Evolutionary conservation across 2,329 filamentous ascomycete species (phyloP), one percentile per base, ranked within the genome.

Genomic region (Penicillium brevicompactum): DNA sequence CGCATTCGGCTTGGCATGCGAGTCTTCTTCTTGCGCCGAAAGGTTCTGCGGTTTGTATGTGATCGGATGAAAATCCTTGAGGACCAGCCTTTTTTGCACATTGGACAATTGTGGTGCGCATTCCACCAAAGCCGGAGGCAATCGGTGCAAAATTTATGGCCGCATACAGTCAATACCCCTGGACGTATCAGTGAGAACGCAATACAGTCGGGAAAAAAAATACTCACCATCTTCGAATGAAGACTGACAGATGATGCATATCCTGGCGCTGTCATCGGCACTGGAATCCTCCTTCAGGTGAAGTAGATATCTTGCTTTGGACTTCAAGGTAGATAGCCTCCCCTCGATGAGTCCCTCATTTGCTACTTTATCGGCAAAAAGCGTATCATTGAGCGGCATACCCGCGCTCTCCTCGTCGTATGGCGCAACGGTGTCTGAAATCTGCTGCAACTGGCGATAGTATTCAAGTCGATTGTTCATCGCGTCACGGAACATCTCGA

Each of bases 391-490:
- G 10, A 87, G 77, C 2, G 78, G 78, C 11, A 84, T 78, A 21
- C 87, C 81, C 21, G 83, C 75, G 48, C 80, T 79, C 27, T 73
- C 70, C 10, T 88, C 87, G 53, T 91, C 87, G 53, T 89, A 90
- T 1, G 89, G 87, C 5, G 84, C 83, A 0, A 97, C 91, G 16
- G 86, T 90, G 68, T 97, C 93, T 0, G 92, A 97, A n/a, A 97
- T 86, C 24, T 85, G 84, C 69, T 97, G 94, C 10, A 97, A 80
- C 67, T 97, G 92, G 5, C 88, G 86, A 69, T 97, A 97, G 69
- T 92, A 97, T 54, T 94, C 91, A 0, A 97, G 76, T 13, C 94
- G 87, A 37, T 86, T 81, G 66, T 97, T 97, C 85, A 96, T 92
- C 0, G 88, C 85, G 14, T 81, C 80, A 27, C 86, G 88, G 70